Percentiles rank a stretch among this genome's conserved stretches.
These are phyloP conservation scores for Eucalyptus sp. DNA, from an alignment of 345 rosid species.

Conservation along the genomic window DNA sequence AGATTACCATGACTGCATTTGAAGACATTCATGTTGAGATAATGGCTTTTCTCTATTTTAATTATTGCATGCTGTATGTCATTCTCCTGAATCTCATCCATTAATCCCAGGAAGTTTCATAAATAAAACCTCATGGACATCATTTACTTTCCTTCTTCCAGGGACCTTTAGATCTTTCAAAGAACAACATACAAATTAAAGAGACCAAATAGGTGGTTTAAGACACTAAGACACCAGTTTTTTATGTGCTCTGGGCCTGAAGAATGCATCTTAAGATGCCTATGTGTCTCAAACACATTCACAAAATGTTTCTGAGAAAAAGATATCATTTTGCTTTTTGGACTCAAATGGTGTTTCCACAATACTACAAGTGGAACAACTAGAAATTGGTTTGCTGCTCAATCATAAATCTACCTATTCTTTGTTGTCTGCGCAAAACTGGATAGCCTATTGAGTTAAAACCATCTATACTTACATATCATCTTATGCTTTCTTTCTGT, in stretches of 20 bases:
- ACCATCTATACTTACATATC: not conserved
- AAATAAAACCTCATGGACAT: not conserved
- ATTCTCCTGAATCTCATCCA: not conserved
- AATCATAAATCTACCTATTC: not conserved
- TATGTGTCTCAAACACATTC: not conserved
- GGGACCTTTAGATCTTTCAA: constrained; percentile 79
- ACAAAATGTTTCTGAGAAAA: not conserved
- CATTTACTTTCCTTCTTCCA: not conserved
- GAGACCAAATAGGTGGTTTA: constrained; percentile 27
- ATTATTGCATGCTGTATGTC: not conserved
- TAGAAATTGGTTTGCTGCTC: not conserved
- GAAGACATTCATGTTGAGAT: not conserved
- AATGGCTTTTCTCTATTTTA: not conserved
- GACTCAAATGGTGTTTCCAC: not conserved
- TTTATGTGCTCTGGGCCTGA: not conserved
- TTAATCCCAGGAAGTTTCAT: not conserved
- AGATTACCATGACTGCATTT: not conserved
- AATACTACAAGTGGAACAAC: not conserved
- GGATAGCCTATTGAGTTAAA: not conserved
- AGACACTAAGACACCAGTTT: not conserved
- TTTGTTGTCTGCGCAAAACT: not conserved
- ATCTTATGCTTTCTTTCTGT: not conserved
- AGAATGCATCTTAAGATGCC: not conserved
- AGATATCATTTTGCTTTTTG: not conserved
- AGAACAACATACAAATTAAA: constrained; percentile 74